Base-by-base conservation (phyloP, 75 land plant genomes). In the Picea sitchensis region DNA sequence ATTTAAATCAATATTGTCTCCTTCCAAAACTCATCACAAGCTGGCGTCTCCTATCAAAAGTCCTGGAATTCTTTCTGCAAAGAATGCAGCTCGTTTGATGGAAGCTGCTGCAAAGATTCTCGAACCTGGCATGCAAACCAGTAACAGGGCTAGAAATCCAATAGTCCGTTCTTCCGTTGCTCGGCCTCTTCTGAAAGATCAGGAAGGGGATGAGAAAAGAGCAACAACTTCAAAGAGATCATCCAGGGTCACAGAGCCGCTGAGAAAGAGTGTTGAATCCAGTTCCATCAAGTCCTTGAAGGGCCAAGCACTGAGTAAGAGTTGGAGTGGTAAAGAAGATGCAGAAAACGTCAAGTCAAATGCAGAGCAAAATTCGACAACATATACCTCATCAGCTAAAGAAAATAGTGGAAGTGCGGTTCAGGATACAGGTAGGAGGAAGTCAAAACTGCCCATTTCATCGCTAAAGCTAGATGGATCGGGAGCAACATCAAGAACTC, bases 101-200 rank as follows among this genome's bases (percentile, higher is more conserved):
- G 99, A 92, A 81, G 96, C 91, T 36, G 96, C 98, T 54, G 85
- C 93, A 62, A 97, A 87, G 83, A 90, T 92, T 57, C 84, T 97
- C 74, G 98, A 97, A 76, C 91, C 92, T 9, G 82, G 86, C 71
- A 87, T 88, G 56, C 91, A 86, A 63, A 65, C 83, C n/a, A 71
- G 80, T 77, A 14, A 76, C n/a, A 87, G 78, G 31, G 61, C 67
- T 14, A 89, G 75, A 78, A 38, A 21, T 38, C 67, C 75, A 26
- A 75, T 81, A 11, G 4, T 88, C 73, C 82, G 75, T 32, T 60
- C 84, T 58, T 79, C 89, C 63, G 86, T 87, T 23, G 32, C 76
- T 30, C 59, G 59, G 2, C 78, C 71, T 78, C 86, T 90, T 12
- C 36, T 82, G 32, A 83, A 77, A 79, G 76, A 85, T 36, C 65